phyloP scores from a whole-genome alignment of 768 basidiomycete species.

The Pleurotus giganteus region DNA sequence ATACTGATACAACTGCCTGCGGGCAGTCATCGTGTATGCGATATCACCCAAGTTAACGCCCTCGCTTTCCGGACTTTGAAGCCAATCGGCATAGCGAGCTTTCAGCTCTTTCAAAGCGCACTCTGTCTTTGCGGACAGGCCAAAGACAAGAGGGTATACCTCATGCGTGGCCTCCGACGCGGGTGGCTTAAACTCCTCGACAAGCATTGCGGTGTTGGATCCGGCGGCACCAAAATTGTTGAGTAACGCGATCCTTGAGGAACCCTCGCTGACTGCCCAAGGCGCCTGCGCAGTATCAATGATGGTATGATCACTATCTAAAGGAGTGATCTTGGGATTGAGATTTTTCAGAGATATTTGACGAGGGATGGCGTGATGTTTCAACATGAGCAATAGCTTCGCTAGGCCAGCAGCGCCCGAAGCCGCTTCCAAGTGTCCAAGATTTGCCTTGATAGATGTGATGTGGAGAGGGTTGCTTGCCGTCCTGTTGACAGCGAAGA shows the following conservation, averaged over 20 bases:
- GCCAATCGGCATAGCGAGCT: conserved; percentile 43
- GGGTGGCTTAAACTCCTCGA: conserved; percentile 48
- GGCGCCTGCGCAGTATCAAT: conserved; percentile 38
- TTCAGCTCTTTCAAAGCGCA: conserved; percentile 47
- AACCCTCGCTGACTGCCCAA: conserved; percentile 39
- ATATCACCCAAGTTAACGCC: conserved; percentile 41
- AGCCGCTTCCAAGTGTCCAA: conserved; percentile 75
- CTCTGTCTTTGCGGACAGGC: conserved; percentile 60
- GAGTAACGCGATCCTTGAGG: conserved; percentile 52
- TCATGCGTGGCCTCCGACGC: background rate
- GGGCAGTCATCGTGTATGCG: conserved; percentile 69
- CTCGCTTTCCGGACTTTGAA: conserved; percentile 28
- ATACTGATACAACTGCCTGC: conserved; percentile 53
- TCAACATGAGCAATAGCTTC: conserved; percentile 70
- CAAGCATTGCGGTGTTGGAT: conserved; percentile 59
- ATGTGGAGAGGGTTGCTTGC: conserved; percentile 56
- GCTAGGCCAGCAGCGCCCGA: conserved; percentile 74
- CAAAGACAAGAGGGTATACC: conserved; percentile 41
- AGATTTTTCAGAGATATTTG: conserved; percentile 56
- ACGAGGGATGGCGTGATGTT: conserved; percentile 50
- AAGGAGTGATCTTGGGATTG: conserved; percentile 53
- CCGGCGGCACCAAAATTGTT: conserved; percentile 82
- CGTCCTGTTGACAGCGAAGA: conserved; percentile 43
- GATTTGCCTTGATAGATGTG: conserved; percentile 70
- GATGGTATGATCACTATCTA: conserved; percentile 43